Percentiles rank a stretch among this genome's conserved stretches.
These are phyloP conservation scores for Capsicum rhomboideum DNA, from an alignment of 257 asterid genomes.

Conservation along the genomic window DNA sequence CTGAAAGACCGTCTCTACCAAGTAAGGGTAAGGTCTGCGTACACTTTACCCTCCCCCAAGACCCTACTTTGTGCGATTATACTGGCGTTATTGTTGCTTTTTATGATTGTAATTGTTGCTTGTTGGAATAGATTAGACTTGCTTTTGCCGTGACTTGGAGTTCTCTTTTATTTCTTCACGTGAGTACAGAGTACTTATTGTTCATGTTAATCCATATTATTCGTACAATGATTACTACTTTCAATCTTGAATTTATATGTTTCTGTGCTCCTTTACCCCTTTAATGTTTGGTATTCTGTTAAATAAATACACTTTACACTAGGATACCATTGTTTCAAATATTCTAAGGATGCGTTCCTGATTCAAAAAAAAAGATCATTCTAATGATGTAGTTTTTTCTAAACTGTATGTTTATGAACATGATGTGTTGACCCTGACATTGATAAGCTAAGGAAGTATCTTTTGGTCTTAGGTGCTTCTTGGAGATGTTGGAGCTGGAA, in stretches of 20 bases:
- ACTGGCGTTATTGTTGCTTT: too few relatives aligned
- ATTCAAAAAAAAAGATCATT: background rate
- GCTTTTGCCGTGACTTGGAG: background rate
- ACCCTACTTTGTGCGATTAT: too few relatives aligned
- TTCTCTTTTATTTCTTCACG: background rate
- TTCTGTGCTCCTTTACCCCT: background rate
- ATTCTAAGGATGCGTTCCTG: background rate
- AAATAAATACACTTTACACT: background rate
- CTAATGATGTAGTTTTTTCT: background rate
- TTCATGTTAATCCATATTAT: background rate
- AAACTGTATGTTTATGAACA: background rate
- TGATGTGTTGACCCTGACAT: background rate
- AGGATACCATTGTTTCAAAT: background rate
- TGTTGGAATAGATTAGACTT: background rate
- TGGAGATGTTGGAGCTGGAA: conserved; percentile 92
- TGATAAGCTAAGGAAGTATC: background rate
- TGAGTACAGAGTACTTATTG: too few relatives aligned
- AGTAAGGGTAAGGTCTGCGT: too few relatives aligned
- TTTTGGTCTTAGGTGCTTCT: conserved; percentile 53
- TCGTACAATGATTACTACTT: background rate
- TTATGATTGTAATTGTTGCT: background rate
- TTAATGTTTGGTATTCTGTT: background rate
- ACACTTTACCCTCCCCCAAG: too few relatives aligned
- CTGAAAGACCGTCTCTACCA: too few relatives aligned
- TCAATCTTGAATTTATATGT: background rate